Conservation (phyloP, 805 yeast genomes). For the Candida cerambycidarum region DNA sequence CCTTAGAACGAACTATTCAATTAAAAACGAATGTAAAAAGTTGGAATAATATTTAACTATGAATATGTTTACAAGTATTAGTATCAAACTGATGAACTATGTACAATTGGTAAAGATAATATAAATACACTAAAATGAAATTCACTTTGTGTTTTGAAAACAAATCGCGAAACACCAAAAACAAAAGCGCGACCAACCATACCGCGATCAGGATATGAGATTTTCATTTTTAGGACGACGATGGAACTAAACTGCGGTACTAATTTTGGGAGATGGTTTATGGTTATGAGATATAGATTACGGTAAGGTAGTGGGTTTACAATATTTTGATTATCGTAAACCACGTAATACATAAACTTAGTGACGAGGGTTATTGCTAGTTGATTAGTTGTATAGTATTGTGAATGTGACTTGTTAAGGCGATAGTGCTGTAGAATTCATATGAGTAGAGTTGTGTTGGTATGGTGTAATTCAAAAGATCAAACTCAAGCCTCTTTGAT, state of each 20-base stretch:
- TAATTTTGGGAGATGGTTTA: not conserved
- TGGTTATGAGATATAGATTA: not conserved
- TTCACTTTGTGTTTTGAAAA: constrained; percentile 9
- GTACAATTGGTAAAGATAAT: not conserved
- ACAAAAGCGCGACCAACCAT: constrained; percentile 3
- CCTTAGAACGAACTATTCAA: not conserved
- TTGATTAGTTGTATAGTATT: no score
- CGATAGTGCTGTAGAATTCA: no score
- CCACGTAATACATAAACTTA: no score
- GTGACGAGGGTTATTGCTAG: no score
- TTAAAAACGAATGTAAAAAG: constrained; percentile 7
- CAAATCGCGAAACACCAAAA: constrained; percentile 14
- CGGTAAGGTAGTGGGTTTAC: not conserved
- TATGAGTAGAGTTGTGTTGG: no score
- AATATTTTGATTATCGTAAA: no score
- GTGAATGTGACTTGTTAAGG: no score
- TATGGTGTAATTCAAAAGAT: no score
- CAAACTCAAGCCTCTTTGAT: no score
- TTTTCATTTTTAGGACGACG: not conserved
- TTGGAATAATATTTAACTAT: constrained; percentile 1
- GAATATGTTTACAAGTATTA: constrained; percentile 1
- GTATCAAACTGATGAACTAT: not conserved
- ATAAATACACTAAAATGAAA: constrained; percentile 4
- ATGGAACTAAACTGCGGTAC: not conserved
- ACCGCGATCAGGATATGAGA: constrained; percentile 1